A percentile compares a stretch with the other conserved stretches of the same genome.
phyloP scores from a whole-genome alignment of 805 yeast species.

The Starmerella potacharoeniae region DNA sequence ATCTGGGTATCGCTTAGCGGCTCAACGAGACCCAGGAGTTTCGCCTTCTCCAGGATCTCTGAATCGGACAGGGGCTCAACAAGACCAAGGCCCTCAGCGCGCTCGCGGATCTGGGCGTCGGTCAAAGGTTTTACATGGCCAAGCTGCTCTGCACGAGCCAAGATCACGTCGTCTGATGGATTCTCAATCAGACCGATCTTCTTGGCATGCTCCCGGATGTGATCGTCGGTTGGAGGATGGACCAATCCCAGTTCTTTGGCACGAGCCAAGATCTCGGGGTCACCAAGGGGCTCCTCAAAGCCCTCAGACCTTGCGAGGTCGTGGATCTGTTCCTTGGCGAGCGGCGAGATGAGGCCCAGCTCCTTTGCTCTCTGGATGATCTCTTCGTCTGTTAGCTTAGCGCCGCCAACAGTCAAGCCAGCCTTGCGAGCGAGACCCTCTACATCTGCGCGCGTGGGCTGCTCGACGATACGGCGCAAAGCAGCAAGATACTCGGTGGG shows the following conservation, averaged over 20 bases:
- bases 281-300: conserved; percentile 7
- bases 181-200: conserved; percentile 15
- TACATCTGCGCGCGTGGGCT: conserved; percentile 26
- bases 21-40: conserved; percentile 56
- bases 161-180: conserved; percentile 5
- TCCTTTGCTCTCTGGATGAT: conserved; percentile 8
- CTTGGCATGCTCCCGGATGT: conserved; percentile 21
- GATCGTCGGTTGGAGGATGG: conserved; percentile 51
- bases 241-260: conserved; percentile 26
- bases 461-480: conserved; percentile 26
- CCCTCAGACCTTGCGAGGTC: conserved; percentile 11
- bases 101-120: conserved; percentile 7
- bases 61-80: conserved; percentile 15
- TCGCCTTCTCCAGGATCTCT: conserved; percentile 46
- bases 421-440: conserved; percentile 21
- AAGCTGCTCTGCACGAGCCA: conserved; percentile 6
- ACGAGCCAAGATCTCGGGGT: conserved; percentile 33
- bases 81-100: conserved; percentile 23
- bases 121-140: conserved; percentile 14
- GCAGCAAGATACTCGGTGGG: conserved; percentile 26
- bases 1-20: conserved; percentile 47
- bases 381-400: conserved; percentile 20
- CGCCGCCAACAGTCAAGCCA: conserved; percentile 17
- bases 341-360: conserved; percentile 12
- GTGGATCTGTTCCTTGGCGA: conserved; percentile 7